phyloP scores from a whole-genome alignment of 2,329 filamentous ascomycete species.

The Aureobasidium mangrovei region DNA sequence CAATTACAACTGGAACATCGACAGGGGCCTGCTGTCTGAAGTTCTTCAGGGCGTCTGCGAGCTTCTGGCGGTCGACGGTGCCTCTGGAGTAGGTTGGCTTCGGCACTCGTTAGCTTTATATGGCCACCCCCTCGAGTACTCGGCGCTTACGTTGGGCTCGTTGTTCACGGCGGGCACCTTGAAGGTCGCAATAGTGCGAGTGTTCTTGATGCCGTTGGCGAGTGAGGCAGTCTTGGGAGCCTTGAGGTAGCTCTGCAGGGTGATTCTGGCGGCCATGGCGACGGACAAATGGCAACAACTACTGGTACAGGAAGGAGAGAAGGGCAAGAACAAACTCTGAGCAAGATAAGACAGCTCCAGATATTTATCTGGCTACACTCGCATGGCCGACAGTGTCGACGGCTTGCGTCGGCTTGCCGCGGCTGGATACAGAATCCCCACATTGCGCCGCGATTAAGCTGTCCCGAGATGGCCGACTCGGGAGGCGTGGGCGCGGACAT shows the following conservation, averaged over 20 bases:
- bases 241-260: slow-evolving; percentile 12
- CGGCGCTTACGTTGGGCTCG: slow-evolving; percentile 75
- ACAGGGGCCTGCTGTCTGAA: slow-evolving; percentile 62
- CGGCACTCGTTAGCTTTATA: background rate
- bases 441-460: slow-evolving; percentile 1
- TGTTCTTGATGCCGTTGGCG: slow-evolving; percentile 13
- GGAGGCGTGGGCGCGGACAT: too few species aligned
- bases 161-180: slow-evolving; percentile 80
- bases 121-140: slow-evolving; percentile 3
- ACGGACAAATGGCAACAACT: background rate
- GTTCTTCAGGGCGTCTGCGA: slow-evolving; percentile 63
- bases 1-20: slow-evolving; percentile 74
- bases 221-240: slow-evolving; percentile 6
- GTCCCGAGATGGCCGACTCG: background rate
- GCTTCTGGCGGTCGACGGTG: slow-evolving; percentile 66
- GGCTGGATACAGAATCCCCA: background rate
- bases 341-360: slow-evolving; percentile 5
- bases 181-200: slow-evolving; percentile 64
- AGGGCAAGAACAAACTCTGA: slow-evolving; percentile 4
- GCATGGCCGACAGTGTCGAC: slow-evolving; percentile 1
- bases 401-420: slow-evolving; percentile 6
- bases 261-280: slow-evolving; percentile 12
- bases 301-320: background rate
- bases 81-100: slow-evolving; percentile 86
- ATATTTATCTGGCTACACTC: slow-evolving; percentile 3